Evolutionary conservation across 106 monocot species (phyloP).

Genomic region (Dioscorea zingiberensis): DNA sequence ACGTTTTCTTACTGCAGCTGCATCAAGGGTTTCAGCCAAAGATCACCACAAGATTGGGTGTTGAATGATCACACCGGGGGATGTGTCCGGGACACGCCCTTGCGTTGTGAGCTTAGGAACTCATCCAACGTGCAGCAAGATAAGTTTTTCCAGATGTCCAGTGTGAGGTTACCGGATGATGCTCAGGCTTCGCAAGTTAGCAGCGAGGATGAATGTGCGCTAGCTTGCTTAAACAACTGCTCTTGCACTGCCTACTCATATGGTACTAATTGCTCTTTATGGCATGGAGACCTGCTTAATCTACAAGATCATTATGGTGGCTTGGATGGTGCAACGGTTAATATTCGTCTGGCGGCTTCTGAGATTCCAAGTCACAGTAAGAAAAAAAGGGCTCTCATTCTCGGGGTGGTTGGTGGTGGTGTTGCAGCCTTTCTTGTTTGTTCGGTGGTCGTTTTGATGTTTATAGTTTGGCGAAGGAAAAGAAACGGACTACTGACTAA

Average conservation of each 20-base stretch:
- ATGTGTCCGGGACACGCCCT: neutral
- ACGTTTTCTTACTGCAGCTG: neutral
- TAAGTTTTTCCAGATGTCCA: conserved; percentile 5
- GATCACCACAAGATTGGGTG: neutral
- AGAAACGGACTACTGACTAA: too few relatives aligned
- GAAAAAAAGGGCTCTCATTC: neutral
- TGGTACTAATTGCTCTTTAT: neutral
- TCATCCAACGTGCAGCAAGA: neutral
- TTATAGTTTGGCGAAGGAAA: too few relatives aligned
- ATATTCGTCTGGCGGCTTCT: conserved; percentile 6
- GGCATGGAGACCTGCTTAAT: conserved; percentile 4
- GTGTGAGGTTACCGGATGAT: conserved; percentile 7
- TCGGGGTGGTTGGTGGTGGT: neutral
- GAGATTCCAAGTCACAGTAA: neutral
- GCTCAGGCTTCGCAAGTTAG: neutral
- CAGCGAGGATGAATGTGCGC: neutral
- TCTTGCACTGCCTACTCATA: conserved; percentile 18
- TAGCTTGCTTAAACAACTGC: conserved; percentile 11
- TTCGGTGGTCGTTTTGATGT: too few relatives aligned
- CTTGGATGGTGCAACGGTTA: neutral
- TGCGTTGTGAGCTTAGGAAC: neutral
- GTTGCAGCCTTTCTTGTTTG: neutral
- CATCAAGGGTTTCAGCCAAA: neutral
- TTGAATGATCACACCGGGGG: neutral
- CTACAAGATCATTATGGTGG: conserved; percentile 1